These are phyloP conservation scores for Ogataea nakhonphanomensis DNA, from an alignment of 805 yeast genomes.

Conservation along the genomic window DNA sequence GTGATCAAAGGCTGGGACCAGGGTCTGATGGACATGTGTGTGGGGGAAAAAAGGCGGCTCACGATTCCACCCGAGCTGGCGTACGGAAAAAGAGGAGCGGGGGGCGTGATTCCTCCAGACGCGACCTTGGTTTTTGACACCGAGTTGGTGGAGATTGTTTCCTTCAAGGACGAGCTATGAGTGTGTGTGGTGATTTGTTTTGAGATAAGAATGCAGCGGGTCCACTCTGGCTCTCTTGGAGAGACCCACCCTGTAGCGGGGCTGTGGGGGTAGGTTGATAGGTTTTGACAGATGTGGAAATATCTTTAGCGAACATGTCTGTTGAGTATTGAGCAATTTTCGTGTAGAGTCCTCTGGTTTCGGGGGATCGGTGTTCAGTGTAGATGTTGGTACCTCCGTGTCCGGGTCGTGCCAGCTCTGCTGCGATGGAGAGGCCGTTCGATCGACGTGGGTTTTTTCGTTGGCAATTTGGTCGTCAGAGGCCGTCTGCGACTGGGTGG, in stretches of 20 bases:
- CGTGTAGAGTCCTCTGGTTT: too few relatives aligned
- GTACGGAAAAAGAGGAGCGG: constrained; percentile 74
- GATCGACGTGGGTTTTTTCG: too few relatives aligned
- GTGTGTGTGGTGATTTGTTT: neutral
- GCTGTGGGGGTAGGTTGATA: constrained; percentile 3
- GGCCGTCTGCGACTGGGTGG: too few relatives aligned
- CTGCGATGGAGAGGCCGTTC: neutral
- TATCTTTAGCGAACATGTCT: neutral
- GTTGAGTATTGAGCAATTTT: too few relatives aligned
- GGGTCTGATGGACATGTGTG: constrained; percentile 79
- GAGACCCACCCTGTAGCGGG: constrained; percentile 17
- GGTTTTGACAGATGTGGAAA: neutral
- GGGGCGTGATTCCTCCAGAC: constrained; percentile 66
- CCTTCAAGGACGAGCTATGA: constrained; percentile 26
- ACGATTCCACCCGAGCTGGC: constrained; percentile 76
- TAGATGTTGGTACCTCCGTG: constrained; percentile 1
- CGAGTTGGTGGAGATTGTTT: constrained; percentile 54
- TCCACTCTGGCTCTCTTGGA: constrained; percentile 18
- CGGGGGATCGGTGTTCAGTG: neutral
- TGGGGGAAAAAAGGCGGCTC: constrained; percentile 80
- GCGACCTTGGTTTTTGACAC: constrained; percentile 67
- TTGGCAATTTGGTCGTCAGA: too few relatives aligned
- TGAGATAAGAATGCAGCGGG: constrained; percentile 19
- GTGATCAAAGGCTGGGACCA: constrained; percentile 92
- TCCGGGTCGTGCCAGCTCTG: constrained; percentile 1